Evolutionary conservation across 2,329 filamentous ascomycete genomes (phyloP).

Genomic region (Fusarium sp.): DNA sequence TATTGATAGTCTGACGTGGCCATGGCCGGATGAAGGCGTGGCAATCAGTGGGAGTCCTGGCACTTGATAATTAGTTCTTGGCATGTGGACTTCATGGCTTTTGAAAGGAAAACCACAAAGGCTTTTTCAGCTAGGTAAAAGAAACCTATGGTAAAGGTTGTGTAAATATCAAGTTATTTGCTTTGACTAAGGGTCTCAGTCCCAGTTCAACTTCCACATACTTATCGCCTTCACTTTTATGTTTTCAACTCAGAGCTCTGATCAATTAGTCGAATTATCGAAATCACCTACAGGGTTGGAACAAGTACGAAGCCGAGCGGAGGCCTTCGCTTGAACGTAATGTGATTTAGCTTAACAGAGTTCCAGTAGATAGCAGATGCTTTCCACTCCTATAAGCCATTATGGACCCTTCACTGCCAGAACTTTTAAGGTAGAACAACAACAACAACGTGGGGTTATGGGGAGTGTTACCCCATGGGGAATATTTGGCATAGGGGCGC

Average conservation of each 20-base stretch:
- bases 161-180: not conserved
- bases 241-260: no score
- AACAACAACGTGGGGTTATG: not conserved
- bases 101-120: no score
- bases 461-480: not conserved
- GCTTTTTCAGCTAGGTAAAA: not conserved
- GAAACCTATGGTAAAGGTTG: not conserved
- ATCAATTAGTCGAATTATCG: no score
- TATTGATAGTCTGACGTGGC: conserved; percentile 37
- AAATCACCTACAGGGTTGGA: no score
- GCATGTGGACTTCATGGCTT: no score
- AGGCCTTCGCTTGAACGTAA: not conserved
- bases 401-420: not conserved
- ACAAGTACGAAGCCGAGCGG: not conserved
- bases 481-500: not conserved
- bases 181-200: not conserved
- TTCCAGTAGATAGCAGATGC: no score
- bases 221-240: no score
- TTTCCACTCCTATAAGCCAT: not conserved
- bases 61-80: not conserved
- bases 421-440: not conserved
- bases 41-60: not conserved
- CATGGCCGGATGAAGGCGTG: conserved; percentile 21
- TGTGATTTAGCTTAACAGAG: not conserved
- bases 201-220: no score